Evolutionary conservation across 306 rosid genomes (phyloP), one percentile per base, ranked within the genome.

Genomic region (Prunus padus): DNA sequence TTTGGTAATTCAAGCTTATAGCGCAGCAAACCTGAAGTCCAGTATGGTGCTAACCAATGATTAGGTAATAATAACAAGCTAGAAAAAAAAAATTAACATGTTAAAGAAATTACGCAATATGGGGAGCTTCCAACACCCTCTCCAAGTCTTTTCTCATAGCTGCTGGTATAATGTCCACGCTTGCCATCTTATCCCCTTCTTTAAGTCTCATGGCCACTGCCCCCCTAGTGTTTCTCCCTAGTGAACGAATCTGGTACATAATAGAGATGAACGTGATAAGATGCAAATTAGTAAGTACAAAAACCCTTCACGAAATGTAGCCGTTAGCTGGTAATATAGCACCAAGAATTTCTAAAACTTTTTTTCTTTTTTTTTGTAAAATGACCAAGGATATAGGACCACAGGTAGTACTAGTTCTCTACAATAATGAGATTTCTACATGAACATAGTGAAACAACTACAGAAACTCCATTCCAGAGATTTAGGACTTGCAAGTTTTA

Each of bases 131-230:
- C 31, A 85, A 73, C 15, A 64, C 67, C 65, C 77, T 77, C 77
- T 85, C 91, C 65, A 86, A 72, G 81, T 88, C 73, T 50, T 89
- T 92, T 91, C 93, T 72, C 90, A 80, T 75, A 16, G 97, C 80
- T 49, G 91, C 96, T 40, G 97, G 97, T 76, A 95, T 86, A 70
- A 95, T 92, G 84, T 92, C 99, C 81, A 90, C 87, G 49, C 97
- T 82, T 18, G 99, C 99, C 92, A 95, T 90, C 84, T 84, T 92
- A 87, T 95, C 99, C 70, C 88, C 93, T 65, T 67, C 76, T 79
- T 62, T 92, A 67, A 95, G 97, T 80, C 88, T 91, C 99, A 95
- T 95, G 73, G 97, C 99, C 73, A 74, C 79, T 60, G 91, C 80
- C 51, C 97, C 99, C 79, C 99, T 86, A 4, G 99, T 92, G 79